Percentiles rank a stretch among this genome's conserved stretches.
Evolutionary conservation across 1,284 basidiomycete genomes (phyloP).

Genomic region (Gomphus bonarii): DNA sequence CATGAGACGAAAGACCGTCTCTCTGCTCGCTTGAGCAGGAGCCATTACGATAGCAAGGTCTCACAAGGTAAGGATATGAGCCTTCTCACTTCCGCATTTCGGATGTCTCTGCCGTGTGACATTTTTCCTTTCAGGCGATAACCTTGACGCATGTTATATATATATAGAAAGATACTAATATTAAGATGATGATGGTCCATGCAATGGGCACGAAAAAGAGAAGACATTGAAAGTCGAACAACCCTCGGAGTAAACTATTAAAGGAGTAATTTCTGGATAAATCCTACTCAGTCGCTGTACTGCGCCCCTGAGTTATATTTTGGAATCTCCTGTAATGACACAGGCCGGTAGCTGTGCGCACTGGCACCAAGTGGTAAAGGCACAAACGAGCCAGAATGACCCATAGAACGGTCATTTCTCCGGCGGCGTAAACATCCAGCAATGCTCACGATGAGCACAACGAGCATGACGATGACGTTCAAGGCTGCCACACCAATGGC

Average conservation of each 20-base stretch:
- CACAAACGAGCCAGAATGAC: slow-evolving; percentile 1
- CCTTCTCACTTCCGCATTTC: not conserved
- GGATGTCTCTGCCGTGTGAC: too few relatives aligned
- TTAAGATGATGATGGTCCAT: not conserved
- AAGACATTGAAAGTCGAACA: not conserved
- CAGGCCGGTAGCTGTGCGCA: not conserved
- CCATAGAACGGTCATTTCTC: not conserved
- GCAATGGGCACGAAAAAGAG: not conserved
- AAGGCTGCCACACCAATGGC: not conserved
- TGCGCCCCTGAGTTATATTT: not conserved
- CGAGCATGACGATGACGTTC: slow-evolving; percentile 5
- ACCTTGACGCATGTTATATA: too few relatives aligned
- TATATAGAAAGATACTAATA: too few relatives aligned
- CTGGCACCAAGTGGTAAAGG: not conserved
- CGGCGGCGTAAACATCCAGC: not conserved
- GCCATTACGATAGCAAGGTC: slow-evolving; percentile 28
- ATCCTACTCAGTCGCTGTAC: slow-evolving; percentile 1
- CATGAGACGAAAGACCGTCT: slow-evolving; percentile 57
- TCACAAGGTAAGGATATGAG: not conserved
- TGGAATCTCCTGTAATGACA: slow-evolving; percentile 1
- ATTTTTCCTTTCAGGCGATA: too few relatives aligned
- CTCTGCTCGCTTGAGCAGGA: slow-evolving; percentile 36
- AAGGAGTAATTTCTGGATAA: not conserved
- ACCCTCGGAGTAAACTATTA: not conserved
- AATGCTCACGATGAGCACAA: not conserved